These are phyloP conservation scores for Fistulifera pelliculosa DNA, from an alignment of 108 stramenopile species.

Conservation along the genomic window DNA sequence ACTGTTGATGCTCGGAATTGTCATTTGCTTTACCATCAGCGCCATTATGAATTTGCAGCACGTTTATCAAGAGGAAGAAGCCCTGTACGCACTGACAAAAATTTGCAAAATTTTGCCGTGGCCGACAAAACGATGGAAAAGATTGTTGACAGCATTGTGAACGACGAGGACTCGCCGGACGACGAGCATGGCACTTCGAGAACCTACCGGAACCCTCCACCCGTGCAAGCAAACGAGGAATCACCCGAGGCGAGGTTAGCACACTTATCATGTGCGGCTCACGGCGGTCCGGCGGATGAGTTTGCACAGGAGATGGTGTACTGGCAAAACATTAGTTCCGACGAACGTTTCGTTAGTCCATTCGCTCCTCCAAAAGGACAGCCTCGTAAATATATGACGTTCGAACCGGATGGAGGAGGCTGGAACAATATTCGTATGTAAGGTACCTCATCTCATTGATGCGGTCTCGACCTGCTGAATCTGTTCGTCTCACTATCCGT, in stretches of 20 bases:
- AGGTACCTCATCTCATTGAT: background rate
- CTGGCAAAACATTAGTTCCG: constrained; percentile 69
- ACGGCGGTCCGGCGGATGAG: constrained; percentile 59
- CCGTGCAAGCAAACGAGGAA: background rate
- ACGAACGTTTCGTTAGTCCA: constrained; percentile 48
- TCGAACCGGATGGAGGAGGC: constrained; percentile 87
- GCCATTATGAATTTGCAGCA: too few species aligned
- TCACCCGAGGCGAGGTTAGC: constrained; percentile 32
- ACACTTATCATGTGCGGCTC: constrained; percentile 54
- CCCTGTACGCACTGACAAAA: too few species aligned
- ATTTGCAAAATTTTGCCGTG: too few species aligned
- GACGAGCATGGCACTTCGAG: too few species aligned
- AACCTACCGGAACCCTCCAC: too few species aligned
- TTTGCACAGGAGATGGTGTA: constrained; percentile 81
- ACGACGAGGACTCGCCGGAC: too few species aligned
- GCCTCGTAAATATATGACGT: constrained; percentile 61
- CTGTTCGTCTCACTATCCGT: background rate
- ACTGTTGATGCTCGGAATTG: too few species aligned
- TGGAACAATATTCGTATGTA: constrained; percentile 97
- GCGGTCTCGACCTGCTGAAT: background rate
- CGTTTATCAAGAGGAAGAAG: too few species aligned
- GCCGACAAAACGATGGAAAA: too few species aligned
- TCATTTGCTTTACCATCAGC: too few species aligned
- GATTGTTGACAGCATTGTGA: too few species aligned
- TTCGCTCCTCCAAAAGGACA: constrained; percentile 15